These are phyloP conservation scores for Solanum habrochaites DNA, from an alignment of 257 asterid species.

Conservation along the genomic window DNA sequence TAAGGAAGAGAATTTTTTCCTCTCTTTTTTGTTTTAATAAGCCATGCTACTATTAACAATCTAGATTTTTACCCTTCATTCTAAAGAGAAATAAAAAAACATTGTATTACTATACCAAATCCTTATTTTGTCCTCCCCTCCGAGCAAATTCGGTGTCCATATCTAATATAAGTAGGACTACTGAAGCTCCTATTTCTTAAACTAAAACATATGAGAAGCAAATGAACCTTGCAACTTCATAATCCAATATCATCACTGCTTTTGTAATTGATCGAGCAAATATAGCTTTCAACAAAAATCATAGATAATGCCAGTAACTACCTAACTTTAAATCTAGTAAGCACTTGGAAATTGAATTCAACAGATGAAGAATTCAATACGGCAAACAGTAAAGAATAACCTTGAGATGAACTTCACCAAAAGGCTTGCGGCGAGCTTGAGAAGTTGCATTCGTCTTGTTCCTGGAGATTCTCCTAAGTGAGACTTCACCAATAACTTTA, in stretches of 20 bases:
- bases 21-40: not conserved
- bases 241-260: not conserved
- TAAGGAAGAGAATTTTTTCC: not conserved
- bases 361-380: not conserved
- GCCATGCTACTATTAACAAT: not conserved
- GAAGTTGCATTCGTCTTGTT: constrained; percentile 20
- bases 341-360: not conserved
- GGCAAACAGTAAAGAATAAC: not conserved
- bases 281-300: not conserved
- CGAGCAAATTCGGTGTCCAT: not conserved
- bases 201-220: not conserved
- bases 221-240: not conserved
- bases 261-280: not conserved
- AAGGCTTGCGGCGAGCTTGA: constrained; percentile 40
- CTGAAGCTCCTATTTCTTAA: not conserved
- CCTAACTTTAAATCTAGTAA: not conserved
- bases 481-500: constrained; percentile 82
- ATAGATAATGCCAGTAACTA: no score
- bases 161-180: not conserved
- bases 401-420: constrained; percentile 98
- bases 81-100: no score
- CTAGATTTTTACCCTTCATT: not conserved
- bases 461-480: constrained; percentile 35
- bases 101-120: no score
- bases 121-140: not conserved